Evolutionary conservation across 164 flowering plant species (phyloP).

Genomic region (Kingdonia uniflora): DNA sequence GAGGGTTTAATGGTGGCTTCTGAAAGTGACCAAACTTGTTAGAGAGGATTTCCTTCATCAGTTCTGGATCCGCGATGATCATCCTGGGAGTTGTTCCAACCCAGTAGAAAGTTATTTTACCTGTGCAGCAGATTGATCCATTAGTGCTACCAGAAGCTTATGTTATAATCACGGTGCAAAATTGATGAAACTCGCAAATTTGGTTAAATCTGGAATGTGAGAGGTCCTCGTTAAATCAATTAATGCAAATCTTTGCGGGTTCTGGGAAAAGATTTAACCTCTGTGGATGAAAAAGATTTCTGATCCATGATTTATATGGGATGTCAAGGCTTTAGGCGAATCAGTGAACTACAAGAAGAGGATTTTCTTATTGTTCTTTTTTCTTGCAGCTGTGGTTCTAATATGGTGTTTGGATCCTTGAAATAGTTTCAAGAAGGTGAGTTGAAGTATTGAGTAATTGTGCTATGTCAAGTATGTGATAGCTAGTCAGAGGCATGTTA

Average conservation of each 20-base stretch:
- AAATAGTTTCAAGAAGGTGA: too few relatives aligned
- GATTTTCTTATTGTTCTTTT: too few relatives aligned
- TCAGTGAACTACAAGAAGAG: too few relatives aligned
- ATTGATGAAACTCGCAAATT: background rate
- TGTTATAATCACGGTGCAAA: background rate
- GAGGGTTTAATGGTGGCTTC: conserved; percentile 33
- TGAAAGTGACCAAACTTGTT: conserved; percentile 28
- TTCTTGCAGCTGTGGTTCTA: too few relatives aligned
- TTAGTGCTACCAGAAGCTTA: background rate
- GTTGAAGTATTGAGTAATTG: too few relatives aligned
- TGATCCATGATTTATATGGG: too few relatives aligned
- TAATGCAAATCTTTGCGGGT: too few relatives aligned
- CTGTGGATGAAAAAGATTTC: conserved; percentile 26
- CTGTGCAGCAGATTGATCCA: conserved; percentile 12
- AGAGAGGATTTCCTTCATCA: conserved; percentile 22
- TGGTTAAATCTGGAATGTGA: conserved; percentile 17
- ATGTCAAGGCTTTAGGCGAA: conserved; percentile 37
- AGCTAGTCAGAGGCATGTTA: too few relatives aligned
- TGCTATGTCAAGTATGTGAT: too few relatives aligned
- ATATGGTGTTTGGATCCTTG: too few relatives aligned
- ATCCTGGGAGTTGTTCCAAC: conserved; percentile 29
- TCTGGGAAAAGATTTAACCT: too few relatives aligned
- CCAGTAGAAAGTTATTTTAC: conserved; percentile 28
- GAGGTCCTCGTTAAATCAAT: conserved; percentile 26
- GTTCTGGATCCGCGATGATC: conserved; percentile 31